These are phyloP conservation scores for Eucalyptus sp. DNA, from an alignment of 345 rosid species.

Conservation along the genomic window DNA sequence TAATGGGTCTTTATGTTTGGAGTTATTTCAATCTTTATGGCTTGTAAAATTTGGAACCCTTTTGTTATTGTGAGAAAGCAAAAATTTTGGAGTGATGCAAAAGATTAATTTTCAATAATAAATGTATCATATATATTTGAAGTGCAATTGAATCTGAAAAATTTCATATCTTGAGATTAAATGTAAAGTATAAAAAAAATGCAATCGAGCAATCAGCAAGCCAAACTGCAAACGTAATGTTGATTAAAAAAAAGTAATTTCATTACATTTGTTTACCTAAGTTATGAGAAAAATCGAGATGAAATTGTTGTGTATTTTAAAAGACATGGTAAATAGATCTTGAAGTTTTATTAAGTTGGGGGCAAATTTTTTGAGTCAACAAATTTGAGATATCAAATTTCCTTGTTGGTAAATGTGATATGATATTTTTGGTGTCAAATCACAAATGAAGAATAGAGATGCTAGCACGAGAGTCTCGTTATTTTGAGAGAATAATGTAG, in stretches of 20 bases:
- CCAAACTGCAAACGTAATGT: too few relatives aligned
- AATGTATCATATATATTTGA: neutral
- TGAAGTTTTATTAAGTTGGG: neutral
- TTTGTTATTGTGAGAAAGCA: neutral
- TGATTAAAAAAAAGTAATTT: neutral
- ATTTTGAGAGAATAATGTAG: neutral
- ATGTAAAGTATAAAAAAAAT: neutral
- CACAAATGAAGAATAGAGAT: neutral
- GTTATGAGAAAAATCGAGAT: neutral
- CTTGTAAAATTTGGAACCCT: neutral
- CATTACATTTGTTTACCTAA: rapidly evolving
- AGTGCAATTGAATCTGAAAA: rapidly evolving
- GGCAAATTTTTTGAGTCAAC: rapidly evolving
- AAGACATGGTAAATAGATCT: neutral
- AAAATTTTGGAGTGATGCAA: neutral
- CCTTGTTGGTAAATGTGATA: neutral
- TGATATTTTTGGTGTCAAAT: neutral
- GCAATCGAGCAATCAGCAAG: neutral
- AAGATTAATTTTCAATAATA: neutral
- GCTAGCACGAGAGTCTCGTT: rapidly evolving
- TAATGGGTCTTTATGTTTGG: neutral
- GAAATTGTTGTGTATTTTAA: neutral
- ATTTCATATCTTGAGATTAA: neutral
- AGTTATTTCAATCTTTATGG: neutral
- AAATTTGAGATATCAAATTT: rapidly evolving